Evolutionary conservation across 345 rosid genomes (phyloP), one percentile per base, ranked within the genome.

Genomic region (Ceriops tagal): DNA sequence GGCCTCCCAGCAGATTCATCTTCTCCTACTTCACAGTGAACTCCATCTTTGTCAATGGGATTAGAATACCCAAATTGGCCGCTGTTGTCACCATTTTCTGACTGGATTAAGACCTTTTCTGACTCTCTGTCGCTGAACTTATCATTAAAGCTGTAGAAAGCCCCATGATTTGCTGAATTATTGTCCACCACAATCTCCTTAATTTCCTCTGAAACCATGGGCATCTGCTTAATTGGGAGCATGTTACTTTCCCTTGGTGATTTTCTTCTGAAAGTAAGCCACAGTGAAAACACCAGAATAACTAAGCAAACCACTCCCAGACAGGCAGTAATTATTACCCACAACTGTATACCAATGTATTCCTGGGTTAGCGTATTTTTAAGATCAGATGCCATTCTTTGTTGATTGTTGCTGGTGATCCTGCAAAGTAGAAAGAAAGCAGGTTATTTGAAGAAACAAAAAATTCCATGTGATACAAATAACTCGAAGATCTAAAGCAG

Each of bases 131-230:
- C 90, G 11, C 74, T 71, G 61, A 77, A 77, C 35, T 86, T 89
- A 49, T 91, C 92, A 72, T 79, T 75, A 59, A 86, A 81, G 20
- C 79, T 71, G 18, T 61, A 76, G 53, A 83, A 61, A 68, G 35
- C 69, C 56, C 73, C 90, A 68, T 79, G 80, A 70, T 81, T 80
- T 8, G 97, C 82, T 62, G 97, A 88, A 69, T 73, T 92, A 71
- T 88, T 92, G 85, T 88, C 97, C 57, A 89, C 81, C 53, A 85
- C 76, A 67, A 93, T 91, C 75, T 89, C 98, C 81, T 89, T 93
- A 75, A 93, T 89, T 75, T 93, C 97, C 70, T 91, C 92, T 0
- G 92, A 80, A 70, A 79, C 63, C 5, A 65, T 73, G 34, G 89
- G 86, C 37, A 71, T 69, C 73, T 81, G 87, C 49, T 78, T 82